Base-by-base conservation (phyloP, 306 rosid species). In the Pueraria montana region DNA sequence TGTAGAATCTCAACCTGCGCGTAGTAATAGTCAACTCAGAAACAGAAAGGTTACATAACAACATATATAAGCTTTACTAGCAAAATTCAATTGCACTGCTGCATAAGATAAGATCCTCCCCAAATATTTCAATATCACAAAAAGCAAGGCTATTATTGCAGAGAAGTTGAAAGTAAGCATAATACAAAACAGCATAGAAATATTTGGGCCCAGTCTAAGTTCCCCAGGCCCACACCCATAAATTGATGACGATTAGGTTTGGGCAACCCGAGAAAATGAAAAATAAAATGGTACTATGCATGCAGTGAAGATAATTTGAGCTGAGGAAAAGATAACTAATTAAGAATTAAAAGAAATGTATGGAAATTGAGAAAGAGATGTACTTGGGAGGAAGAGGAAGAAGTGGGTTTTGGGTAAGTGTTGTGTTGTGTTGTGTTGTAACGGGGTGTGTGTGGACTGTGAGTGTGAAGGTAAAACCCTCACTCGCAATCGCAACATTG, bases 1-100 rank as follows among this genome's bases (percentile, higher is more conserved):
- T 79, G 26, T 72, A 81, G 34, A 26, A 24, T 46, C 53, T 40
- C 79, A 61, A 78, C 80, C 90, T 87, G 86, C 85, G 86, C 24
- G 72, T 42, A 86, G 67, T 56, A 21, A 76, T 21, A 59, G 48
- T 18, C 18, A 27, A 82, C 80, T 81, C 48, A 86, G 59, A 86
- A 24, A 76, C 52, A 86, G 59, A 86, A 30, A 76, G 2, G 34
- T 43, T 11, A 65, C 20, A 38, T 4, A 20, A 67, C 77, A 20
- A 67, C 77, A 69, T 11, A 36, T 4, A 36, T 36, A 36, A 36
- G 40, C 40, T 43, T 27, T 53, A 40, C n/a, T 13, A 40, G 36
- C 14, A 18, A 55, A 55, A 77, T 23, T 42, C 23, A 42, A 63
- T 58, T 24, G n/a, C 9, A 61, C 9, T 13, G 38, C 8, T 11